Evolutionary conservation across 225 moss, liverwort and hornwort genomes (phyloP), one percentile per base, ranked within the genome.

Genomic region (Ulota crispa): DNA sequence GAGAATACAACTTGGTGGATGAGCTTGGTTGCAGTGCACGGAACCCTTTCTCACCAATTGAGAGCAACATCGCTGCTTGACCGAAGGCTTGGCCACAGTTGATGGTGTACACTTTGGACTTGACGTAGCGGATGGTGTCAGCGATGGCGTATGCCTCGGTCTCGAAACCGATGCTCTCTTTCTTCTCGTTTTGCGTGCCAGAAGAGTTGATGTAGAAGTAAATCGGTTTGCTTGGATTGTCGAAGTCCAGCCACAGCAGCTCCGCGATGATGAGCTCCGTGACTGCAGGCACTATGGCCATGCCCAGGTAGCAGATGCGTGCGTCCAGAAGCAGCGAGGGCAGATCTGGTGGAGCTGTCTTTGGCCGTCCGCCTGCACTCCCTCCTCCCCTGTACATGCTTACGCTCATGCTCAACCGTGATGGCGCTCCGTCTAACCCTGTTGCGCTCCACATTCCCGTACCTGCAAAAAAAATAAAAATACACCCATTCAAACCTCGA

Each of bases 331-430:
- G 88, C 27, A 99, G 93, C 12, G 99, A 99, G 16, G 99, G 99
- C 20, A 99, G 91, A 84, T 99, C 99, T 39, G 99, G 99, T n/a
- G 99, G 99, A 63, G 99, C 94, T 52, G 99, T 99, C 85, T 92
- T 99, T 3, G 99, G 99, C 18, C 99, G 87, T 64, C 99, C 99
- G 19, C 90, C 94, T 45, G 94, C 94, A 80, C 95, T 75, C 39
- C 95, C 96, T 76, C 98, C 97, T 76, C 98, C 97, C n/a, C 97
- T 90, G 80, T 99, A 99, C 99, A 99, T 99, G 70, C 92, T 99
- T 32, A 99, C 99, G 80, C 99, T 96, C 99, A 99, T 99, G 83
- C 99, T 96, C 77, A 99, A 87, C 57, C 96, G 93, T 30, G 99
- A 96, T 6, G 96, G 94, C 47, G 92, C 92, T 72, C 83, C 89